phyloP scores from a whole-genome alignment of 2,329 filamentous ascomycete species.

The Akanthomyces muscarius region DNA sequence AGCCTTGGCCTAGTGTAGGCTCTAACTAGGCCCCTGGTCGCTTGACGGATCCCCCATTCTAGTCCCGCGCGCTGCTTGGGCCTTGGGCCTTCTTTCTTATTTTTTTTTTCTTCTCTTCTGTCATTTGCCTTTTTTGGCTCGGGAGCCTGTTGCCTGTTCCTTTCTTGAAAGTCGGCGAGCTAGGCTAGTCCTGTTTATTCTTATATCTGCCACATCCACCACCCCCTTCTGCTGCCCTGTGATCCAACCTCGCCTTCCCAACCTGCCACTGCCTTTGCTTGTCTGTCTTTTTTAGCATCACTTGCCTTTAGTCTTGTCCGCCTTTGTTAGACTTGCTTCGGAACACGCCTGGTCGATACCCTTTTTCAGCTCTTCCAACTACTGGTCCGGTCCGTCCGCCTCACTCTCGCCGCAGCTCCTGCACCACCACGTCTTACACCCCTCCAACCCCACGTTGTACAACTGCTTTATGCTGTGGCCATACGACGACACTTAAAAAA shows the following conservation, averaged over 20 bases:
- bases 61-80: conserved; percentile 14
- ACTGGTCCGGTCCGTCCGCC: not conserved
- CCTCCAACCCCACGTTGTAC: conserved; percentile 7
- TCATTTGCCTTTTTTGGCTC: conserved; percentile 3
- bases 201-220: conserved; percentile 17
- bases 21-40: conserved; percentile 2
- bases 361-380: not conserved
- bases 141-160: not conserved
- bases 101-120: not conserved
- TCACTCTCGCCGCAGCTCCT: conserved; percentile 1
- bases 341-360: not conserved
- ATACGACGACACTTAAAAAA: not conserved
- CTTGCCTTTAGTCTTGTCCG: not conserved
- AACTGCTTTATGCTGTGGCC: conserved; percentile 4
- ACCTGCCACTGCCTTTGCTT: not conserved
- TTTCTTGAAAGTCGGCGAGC: not conserved
- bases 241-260: not conserved
- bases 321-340: not conserved
- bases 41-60: conserved; percentile 9
- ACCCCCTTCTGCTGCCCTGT: not conserved
- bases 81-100: conserved; percentile 4
- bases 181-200: conserved; percentile 14
- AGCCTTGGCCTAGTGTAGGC: not conserved
- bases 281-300: not conserved
- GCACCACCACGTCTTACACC: conserved; percentile 15